These are phyloP conservation scores for Microbotryum lychnidis-dioicae DNA, from an alignment of 1,284 basidiomycete species.

Conservation along the genomic window DNA sequence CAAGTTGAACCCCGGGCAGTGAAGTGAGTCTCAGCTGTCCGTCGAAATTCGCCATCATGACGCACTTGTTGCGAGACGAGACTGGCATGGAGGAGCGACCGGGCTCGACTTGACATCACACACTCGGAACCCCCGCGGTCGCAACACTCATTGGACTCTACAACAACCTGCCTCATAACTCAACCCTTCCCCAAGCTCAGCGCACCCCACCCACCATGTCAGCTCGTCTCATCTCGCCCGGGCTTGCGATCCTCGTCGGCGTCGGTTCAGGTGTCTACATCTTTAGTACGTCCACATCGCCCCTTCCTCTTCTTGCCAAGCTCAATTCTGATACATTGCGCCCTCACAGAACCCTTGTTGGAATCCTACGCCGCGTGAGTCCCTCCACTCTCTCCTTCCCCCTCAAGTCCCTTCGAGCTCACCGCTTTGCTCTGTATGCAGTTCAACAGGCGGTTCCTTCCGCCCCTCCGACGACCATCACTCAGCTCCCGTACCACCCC, in stretches of 20 bases:
- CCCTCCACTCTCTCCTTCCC: neutral
- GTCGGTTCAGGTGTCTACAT: slow-evolving; percentile 21
- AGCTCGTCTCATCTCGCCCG: slow-evolving; percentile 12
- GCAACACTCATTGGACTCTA: too few relatives aligned
- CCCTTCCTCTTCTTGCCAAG: too few relatives aligned
- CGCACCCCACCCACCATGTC: neutral
- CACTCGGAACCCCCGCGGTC: too few relatives aligned
- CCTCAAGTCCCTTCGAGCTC: neutral
- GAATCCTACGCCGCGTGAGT: slow-evolving; percentile 19
- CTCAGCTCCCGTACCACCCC: slow-evolving; percentile 19
- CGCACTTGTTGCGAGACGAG: too few relatives aligned
- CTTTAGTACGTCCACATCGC: slow-evolving; percentile 18
- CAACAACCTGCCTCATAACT: too few relatives aligned
- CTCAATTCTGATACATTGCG: neutral
- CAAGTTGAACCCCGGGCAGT: too few relatives aligned
- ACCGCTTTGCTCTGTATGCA: neutral
- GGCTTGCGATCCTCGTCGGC: slow-evolving; percentile 16
- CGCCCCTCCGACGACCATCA: slow-evolving; percentile 29
- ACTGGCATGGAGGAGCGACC: too few relatives aligned
- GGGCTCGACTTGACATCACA: too few relatives aligned
- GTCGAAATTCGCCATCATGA: too few relatives aligned
- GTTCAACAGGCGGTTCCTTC: slow-evolving; percentile 25
- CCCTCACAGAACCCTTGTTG: slow-evolving; percentile 23
- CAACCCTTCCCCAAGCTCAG: too few relatives aligned
- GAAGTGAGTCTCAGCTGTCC: too few relatives aligned